These are phyloP conservation scores for Rhodotorula sp. DNA, from an alignment of 1,284 basidiomycete species.

Conservation along the genomic window DNA sequence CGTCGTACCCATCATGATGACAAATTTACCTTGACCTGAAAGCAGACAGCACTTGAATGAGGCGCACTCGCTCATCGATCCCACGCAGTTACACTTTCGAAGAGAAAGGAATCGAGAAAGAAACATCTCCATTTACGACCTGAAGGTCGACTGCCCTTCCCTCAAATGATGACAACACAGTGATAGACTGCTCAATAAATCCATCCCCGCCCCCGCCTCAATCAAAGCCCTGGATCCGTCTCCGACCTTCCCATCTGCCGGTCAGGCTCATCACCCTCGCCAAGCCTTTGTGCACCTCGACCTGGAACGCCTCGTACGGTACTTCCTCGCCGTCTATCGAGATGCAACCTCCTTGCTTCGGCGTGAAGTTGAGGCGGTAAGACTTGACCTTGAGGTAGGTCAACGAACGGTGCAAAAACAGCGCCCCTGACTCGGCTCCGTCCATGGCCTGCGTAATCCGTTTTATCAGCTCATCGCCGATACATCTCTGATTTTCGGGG, in stretches of 20 bases:
- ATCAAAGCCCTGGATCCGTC: constrained; percentile 7
- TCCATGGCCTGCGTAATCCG: constrained; percentile 55
- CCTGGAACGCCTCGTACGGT: constrained; percentile 75
- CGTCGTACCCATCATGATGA: neutral
- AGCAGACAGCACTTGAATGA: too few relatives aligned
- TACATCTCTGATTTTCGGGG: too few relatives aligned
- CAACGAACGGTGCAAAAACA: constrained; percentile 54
- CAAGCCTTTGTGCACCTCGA: constrained; percentile 72
- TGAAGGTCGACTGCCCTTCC: neutral
- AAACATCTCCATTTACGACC: neutral
- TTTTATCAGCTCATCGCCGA: too few relatives aligned
- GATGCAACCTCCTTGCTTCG: constrained; percentile 8
- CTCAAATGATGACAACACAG: neutral
- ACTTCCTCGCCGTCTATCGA: constrained; percentile 77
- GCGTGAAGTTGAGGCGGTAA: constrained; percentile 55
- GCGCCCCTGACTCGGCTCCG: constrained; percentile 65
- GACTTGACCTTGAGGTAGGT: constrained; percentile 38
- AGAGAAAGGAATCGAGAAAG: neutral
- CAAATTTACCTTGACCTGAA: neutral
- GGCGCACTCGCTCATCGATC: too few relatives aligned
- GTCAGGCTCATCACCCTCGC: constrained; percentile 46
- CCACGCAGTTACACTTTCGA: too few relatives aligned
- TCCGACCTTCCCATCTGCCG: constrained; percentile 7
- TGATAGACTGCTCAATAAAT: neutral
- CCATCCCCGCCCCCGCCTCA: neutral